phyloP scores from a whole-genome alignment of 768 basidiomycete species.

The Multifurca ochricompacta region DNA sequence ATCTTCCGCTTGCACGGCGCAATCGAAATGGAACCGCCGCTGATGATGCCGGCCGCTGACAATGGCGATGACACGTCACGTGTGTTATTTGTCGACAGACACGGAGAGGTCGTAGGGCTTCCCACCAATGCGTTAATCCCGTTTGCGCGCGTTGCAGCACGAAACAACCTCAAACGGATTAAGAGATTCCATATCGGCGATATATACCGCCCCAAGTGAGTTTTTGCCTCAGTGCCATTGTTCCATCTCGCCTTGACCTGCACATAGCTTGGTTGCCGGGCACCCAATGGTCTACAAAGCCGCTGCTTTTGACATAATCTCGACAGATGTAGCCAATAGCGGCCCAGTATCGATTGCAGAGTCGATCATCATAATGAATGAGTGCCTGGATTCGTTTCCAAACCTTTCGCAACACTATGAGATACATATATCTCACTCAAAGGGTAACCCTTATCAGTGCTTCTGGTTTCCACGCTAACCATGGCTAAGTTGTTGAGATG shows the following conservation, averaged over 20 bases:
- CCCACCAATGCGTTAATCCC: slow-evolving; percentile 67
- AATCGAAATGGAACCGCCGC: slow-evolving; percentile 75
- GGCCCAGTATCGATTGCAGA: slow-evolving; percentile 69
- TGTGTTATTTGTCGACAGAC: slow-evolving; percentile 71
- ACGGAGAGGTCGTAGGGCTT: slow-evolving; percentile 67
- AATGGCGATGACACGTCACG: slow-evolving; percentile 55
- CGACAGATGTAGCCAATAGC: slow-evolving; percentile 56
- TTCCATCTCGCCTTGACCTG: slow-evolving; percentile 1
- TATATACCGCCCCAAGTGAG: slow-evolving; percentile 61
- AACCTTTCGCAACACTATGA: slow-evolving; percentile 61
- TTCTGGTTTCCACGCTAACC: slow-evolving; percentile 4
- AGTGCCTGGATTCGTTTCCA: slow-evolving; percentile 65
- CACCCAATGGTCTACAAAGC: slow-evolving; percentile 69
- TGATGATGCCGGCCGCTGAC: slow-evolving; percentile 68
- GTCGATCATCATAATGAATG: slow-evolving; percentile 57
- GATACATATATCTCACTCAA: slow-evolving; percentile 72
- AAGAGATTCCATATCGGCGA: slow-evolving; percentile 78
- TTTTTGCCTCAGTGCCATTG: background rate
- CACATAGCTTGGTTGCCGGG: slow-evolving; percentile 50
- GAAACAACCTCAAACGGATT: slow-evolving; percentile 56
- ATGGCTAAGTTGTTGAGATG: slow-evolving; percentile 51
- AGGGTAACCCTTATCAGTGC: slow-evolving; percentile 41
- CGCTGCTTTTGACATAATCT: slow-evolving; percentile 79
- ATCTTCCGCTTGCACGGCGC: slow-evolving; percentile 89
- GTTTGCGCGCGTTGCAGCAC: slow-evolving; percentile 78